phyloP scores from a whole-genome alignment of 2,329 filamentous ascomycete genomes.

The Aspergillus sp. region DNA sequence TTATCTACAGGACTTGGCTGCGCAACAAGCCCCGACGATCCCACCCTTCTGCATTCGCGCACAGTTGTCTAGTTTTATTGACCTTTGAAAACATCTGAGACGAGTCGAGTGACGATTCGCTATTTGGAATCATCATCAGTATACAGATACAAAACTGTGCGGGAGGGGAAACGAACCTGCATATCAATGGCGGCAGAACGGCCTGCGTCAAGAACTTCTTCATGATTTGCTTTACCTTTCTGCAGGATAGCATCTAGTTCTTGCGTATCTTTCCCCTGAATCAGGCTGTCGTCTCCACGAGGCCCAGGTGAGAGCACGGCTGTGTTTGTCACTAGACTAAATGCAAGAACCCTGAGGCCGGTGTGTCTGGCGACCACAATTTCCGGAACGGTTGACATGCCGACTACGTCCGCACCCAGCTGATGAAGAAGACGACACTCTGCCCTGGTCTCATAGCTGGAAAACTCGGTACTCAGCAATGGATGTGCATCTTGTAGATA shows the following conservation, averaged over 20 bases:
- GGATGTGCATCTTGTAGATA: not conserved
- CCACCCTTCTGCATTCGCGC: not conserved
- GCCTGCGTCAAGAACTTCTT: conserved; percentile 64
- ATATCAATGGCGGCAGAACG: conserved; percentile 61
- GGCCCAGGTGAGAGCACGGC: conserved; percentile 60
- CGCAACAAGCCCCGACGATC: not conserved
- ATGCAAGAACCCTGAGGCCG: conserved; percentile 62
- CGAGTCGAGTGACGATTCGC: not conserved
- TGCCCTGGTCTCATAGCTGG: conserved; percentile 63
- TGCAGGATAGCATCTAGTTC: conserved; percentile 57
- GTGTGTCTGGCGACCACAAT: conserved; percentile 65
- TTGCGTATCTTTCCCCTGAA: conserved; percentile 51
- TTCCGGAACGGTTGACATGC: conserved; percentile 70
- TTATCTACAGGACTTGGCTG: not conserved
- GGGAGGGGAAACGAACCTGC: conserved; percentile 48
- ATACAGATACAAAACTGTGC: conserved; percentile 10
- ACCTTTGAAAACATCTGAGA: not conserved
- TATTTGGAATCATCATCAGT: conserved; percentile 30
- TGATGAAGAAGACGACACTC: conserved; percentile 62
- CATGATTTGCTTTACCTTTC: conserved; percentile 62
- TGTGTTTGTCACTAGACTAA: conserved; percentile 67
- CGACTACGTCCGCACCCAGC: conserved; percentile 67
- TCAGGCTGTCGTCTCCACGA: conserved; percentile 56
- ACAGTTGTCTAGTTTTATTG: not conserved
- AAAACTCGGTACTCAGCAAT: not conserved